Base-by-base conservation (phyloP, 2,329 filamentous ascomycete genomes). In the Huntiella decipiens region DNA sequence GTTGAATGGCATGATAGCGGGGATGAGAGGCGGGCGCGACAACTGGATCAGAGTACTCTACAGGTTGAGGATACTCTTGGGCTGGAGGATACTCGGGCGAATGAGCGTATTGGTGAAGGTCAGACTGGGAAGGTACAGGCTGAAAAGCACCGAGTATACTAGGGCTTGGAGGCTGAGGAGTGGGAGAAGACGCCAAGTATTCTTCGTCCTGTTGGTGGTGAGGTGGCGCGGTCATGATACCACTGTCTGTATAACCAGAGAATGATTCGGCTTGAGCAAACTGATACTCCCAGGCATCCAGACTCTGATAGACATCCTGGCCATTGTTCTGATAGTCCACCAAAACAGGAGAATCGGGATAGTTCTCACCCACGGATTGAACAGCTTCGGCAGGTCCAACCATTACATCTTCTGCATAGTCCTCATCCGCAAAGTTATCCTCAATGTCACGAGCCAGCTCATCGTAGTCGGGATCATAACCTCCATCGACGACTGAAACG, bases 261-360 rank as follows among this genome's bases (percentile, higher is more conserved):
- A 52, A 53, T 15, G 54, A 52, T 37, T 54, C 53, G 2, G 51
- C 49, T 3, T 53, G 46, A 37, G 51, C 49, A 16, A 37, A 40
- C 15, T 40, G 17, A 13, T 17, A 13, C 10, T 35, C 31, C 40
- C 40, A 43, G 5, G 40, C 13, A 11, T 32, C 40, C 8, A 43
- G 16, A 17, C 13, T 34, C 13, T 43, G 40, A 16, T 43, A 43
- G 13, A 41, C 28, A 31, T 19, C 40, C 11, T 28, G 11, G 19
- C 37, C 36, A 12, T 17, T 17, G 36, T 40, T 19, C 10, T 36
- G 31, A 17, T 33, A 38, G 34, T 47, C 39, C 4, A 49, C 44
- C 4, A 40, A 6, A 12, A 38, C 37, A n/a, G 47, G 44, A 15
- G 47, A 47, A 8, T 50, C 48, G 5, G 42, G 37, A n/a, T 44